These are phyloP conservation scores for Leptoxyphium fumago DNA, from an alignment of 2,329 filamentous ascomycete genomes.

Conservation along the genomic window DNA sequence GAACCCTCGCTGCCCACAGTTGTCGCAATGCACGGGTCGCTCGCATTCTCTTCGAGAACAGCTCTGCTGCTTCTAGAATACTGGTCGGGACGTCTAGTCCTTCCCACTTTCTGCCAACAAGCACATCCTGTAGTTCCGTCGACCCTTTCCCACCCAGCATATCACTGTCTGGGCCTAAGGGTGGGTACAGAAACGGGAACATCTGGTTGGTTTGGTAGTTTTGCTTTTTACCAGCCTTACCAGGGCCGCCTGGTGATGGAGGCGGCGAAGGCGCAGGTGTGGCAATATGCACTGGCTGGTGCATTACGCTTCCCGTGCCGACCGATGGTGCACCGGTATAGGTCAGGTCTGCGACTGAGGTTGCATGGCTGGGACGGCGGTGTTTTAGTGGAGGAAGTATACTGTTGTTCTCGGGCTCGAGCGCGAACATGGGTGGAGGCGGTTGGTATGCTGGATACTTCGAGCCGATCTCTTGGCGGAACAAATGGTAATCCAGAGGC, in stretches of 20 bases:
- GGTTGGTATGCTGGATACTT: conserved; percentile 97
- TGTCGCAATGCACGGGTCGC: conserved; percentile 87
- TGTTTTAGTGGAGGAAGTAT: conserved; percentile 75
- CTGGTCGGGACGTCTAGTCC: conserved; percentile 89
- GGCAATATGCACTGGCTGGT: conserved; percentile 96
- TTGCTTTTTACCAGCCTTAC: conserved; percentile 93
- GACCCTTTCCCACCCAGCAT: conserved; percentile 78
- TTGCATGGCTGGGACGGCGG: conserved; percentile 37
- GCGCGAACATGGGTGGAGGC: conserved; percentile 63
- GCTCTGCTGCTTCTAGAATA: conserved; percentile 82
- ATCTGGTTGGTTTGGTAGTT: conserved; percentile 99
- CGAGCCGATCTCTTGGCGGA: conserved; percentile 90
- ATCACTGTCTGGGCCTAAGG: conserved; percentile 76
- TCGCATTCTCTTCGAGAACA: conserved; percentile 79
- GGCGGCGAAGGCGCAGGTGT: conserved; percentile 92
- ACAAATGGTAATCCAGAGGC: conserved; percentile 88
- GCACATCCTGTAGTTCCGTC: conserved; percentile 61
- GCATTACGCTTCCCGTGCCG: conserved; percentile 56
- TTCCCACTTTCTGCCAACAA: conserved; percentile 78
- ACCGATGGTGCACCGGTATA: conserved; percentile 34
- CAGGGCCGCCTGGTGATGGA: conserved; percentile 67
- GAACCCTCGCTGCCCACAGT: conserved; percentile 85
- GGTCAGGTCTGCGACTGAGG: conserved; percentile 17
- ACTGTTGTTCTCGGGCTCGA: conserved; percentile 82
- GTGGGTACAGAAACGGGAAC: conserved; percentile 94